Evolutionary conservation across 164 flowering plant genomes (phyloP), one percentile per base, ranked within the genome.

Genomic region (Litsea cubeba): DNA sequence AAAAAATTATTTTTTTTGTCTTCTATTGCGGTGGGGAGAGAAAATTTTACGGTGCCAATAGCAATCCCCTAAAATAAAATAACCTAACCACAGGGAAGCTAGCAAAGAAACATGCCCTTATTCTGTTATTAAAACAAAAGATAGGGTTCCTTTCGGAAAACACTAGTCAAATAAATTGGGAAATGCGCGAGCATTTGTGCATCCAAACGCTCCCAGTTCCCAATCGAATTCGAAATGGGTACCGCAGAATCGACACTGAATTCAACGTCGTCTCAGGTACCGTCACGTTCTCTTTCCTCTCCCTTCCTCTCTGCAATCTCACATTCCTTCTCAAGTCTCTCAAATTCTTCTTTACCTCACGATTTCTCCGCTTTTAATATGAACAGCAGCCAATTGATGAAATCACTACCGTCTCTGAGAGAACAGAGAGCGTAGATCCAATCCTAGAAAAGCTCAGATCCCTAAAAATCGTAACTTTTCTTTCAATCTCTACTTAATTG

Each of bases 321-420:
- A 14, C 11, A 28, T 65, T 17, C 4, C 40, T 2, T 15, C 8
- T 65, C 62, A 6, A 3, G 2, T 63, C 32, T 51, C 26, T 50
- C 20, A 6, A 12, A 2, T 25, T 63, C 24, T 60, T 60, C 63
- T 60, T 24, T 23, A 6, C 7, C 26, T 23, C 17, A 26, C 15
- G 40, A 18, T 40, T 40, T 3, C 2, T 6, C 20, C 3, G 7
- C n/a, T 68, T 46, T 68, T 58, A 66, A 30, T 20, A 2, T 5
- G 40, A 66, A 35, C 46, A 28, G 76, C 84, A 79, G 79, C 68
- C 82, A 6, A 85, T 63, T 7, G 94, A 92, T 71, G 88, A 82
- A 72, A 94, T 94, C 76, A 88, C 97, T 51, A 92, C 94, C 67
- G 85, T 94, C 18, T 84, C 98, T 8, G 85, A 87, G 79, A 87